Base-by-base conservation (phyloP, 2,329 filamentous ascomycete genomes). In the Xylariaceae sp. region DNA sequence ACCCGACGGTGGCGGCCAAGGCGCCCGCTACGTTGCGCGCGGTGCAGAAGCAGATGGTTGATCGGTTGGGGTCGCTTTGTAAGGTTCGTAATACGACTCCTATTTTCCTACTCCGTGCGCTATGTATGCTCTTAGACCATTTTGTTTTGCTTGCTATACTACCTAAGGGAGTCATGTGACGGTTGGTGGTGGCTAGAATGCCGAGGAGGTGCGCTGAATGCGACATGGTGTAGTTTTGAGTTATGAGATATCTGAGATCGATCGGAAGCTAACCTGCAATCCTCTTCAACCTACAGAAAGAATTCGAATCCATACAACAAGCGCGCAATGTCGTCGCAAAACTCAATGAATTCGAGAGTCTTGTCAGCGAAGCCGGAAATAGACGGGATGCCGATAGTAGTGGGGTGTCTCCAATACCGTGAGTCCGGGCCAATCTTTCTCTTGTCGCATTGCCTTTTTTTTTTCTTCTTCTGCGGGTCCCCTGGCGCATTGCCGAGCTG, bases 31-130 rank as follows among this genome's bases (percentile, higher is more conserved):
- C 75, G 29, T 67, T 84, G 55, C 68, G 67, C 50, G 71, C 73
- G 52, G 73, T 83, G 33, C 80, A 82, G 67, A 62, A 64, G 42
- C 75, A 78, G 59, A 79, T 84, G 75, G 73, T 80, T 10, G 73
- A 72, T 12, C 69, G 77, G 53, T 61, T 84, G 49, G 67, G 70
- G 19, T 67, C 70, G 52, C 72, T 80, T 49, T 82, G 79, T 53
- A 67, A 71, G 61, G 73, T 76, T 50, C 21, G 58, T 52, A 42
- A 5, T 22, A 10, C 1, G 6, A 7, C n/a, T 6, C 19, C n/a
- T 11, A 14, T 41, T 41, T 29, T 17, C 6, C n/a, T 33, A 12
- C 14, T 33, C 6, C n/a, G 22, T 5, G 27, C 6, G n/a, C 25
- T 23, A 22, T 8, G 17, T 22, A 40, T 14, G 36, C n/a, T n/a